phyloP scores from a whole-genome alignment of 2,329 filamentous ascomycete species.

The Pseudogymnoascus pannorum region DNA sequence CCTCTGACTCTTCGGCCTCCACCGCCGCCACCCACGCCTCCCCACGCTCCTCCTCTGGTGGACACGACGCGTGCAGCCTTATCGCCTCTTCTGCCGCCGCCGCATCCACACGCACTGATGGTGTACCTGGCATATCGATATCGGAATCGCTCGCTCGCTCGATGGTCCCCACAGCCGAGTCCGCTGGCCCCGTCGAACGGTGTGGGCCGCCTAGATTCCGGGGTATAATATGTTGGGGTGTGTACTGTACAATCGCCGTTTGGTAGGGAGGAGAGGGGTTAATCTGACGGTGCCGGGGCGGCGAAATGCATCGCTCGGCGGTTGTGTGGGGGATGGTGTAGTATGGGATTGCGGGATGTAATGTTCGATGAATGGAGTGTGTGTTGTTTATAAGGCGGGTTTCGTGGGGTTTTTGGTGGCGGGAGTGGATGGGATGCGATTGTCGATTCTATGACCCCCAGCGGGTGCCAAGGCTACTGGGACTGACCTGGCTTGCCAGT shows the following conservation, averaged over 20 bases:
- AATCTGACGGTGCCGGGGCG: slow-evolving; percentile 1
- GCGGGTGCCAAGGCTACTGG: slow-evolving; percentile 6
- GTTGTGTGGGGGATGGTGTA: neutral
- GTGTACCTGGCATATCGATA: slow-evolving; percentile 6
- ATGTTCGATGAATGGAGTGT: neutral
- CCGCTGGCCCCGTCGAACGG: neutral
- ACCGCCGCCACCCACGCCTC: slow-evolving; percentile 28
- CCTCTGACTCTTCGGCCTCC: slow-evolving; percentile 22
- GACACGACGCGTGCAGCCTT: slow-evolving; percentile 33
- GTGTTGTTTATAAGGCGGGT: slow-evolving; percentile 8
- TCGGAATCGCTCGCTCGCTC: neutral
- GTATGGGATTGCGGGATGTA: neutral
- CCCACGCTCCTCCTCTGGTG: slow-evolving; percentile 34
- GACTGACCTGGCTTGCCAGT: neutral
- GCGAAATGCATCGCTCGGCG: slow-evolving; percentile 4
- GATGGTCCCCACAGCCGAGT: neutral
- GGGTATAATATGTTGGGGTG: neutral
- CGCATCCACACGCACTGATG: slow-evolving; percentile 5
- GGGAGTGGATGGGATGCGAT: slow-evolving; percentile 6
- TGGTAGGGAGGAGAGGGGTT: neutral
- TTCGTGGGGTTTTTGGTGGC: slow-evolving; percentile 7
- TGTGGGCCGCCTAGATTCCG: neutral
- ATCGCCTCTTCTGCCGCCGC: neutral
- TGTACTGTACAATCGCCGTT: slow-evolving; percentile 3
- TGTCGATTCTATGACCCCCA: slow-evolving; percentile 8